Evolutionary conservation across 1,284 basidiomycete genomes (phyloP), one percentile per base, ranked within the genome.

Genomic region (Leccinum subrobustum): DNA sequence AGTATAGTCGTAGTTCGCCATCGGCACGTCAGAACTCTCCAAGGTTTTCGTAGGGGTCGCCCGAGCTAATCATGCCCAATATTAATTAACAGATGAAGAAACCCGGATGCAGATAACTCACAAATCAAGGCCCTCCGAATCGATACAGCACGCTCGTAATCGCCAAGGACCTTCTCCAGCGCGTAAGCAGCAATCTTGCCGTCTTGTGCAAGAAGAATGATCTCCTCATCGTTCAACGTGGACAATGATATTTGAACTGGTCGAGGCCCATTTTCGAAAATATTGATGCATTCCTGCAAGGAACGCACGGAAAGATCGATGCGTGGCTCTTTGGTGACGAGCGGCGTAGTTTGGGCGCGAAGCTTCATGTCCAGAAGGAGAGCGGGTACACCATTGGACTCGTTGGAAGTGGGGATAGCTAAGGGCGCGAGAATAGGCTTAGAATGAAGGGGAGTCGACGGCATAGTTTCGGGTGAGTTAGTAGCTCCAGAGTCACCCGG

Each of bases 121-220:
- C 92, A 98, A 63, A 99, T 91, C 66, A 99, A 81, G 7, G 94
- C 93, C 57, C 97, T 81, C 54, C 97, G 87, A 62, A 99, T 84
- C 42, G 83, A 77, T 4, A 99, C 96, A 42, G 96, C 96, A 31
- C 96, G 81, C 66, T 94, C 91, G 6, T 91, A 80, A 69, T 97
- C 89, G 6, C 90, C 91, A 35, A 98, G 78, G 52, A 92, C 85
- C 82, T 98, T 99, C 78, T 99, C 96, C 50, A 98, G 78, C 12
- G 95, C 93, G 75, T 99, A 99, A 8, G 93, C 84, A 1, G 93
- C 90, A 65, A 99, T 91, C 84, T 96, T 97, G 55, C 95, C 95
- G 67, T 90, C 89, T 77, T 97, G 93, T 8, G 91, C 87, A 31
- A 99, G 82, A 58, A 95, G 65, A 58, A 99, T 88, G 55, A 99